A percentile compares a stretch with the other conserved stretches of the same genome.
phyloP scores from a whole-genome alignment of 495 filamentous ascomycete species.

The Hypoxylon fragiforme region DNA sequence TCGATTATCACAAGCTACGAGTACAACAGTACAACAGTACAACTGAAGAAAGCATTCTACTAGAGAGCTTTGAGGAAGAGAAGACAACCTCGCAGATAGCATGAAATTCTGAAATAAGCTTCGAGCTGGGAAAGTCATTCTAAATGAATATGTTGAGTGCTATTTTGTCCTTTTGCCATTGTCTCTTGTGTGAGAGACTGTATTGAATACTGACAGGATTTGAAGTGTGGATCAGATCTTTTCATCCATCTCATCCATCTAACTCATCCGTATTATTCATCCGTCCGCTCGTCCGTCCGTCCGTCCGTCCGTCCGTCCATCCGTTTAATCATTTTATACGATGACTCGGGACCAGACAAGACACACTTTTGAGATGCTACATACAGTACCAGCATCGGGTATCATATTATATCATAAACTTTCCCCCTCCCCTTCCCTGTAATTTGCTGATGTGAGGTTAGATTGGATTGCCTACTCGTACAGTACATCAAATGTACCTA shows the following conservation, averaged over 20 bases:
- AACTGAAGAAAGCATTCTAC: slow-evolving; percentile 27
- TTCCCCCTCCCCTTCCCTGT: slow-evolving; percentile 15
- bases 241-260: not conserved
- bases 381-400: slow-evolving; percentile 10
- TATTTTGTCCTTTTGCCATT: slow-evolving; percentile 5
- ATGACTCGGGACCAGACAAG: too few species aligned
- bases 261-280: too few species aligned
- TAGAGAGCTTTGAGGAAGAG: slow-evolving; percentile 35
- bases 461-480: too few species aligned
- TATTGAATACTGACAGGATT: slow-evolving; percentile 24
- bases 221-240: slow-evolving; percentile 18
- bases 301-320: not conserved
- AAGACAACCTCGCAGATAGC: slow-evolving; percentile 39
- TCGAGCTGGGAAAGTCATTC: slow-evolving; percentile 28
- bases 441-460: slow-evolving; percentile 37
- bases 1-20: slow-evolving; percentile 35
- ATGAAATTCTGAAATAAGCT: slow-evolving; percentile 38
- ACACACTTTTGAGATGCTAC: slow-evolving; percentile 8
- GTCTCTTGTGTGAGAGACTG: slow-evolving; percentile 14
- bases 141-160: slow-evolving; percentile 24
- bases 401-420: slow-evolving; percentile 22
- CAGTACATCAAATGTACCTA: too few species aligned
- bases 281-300: slow-evolving; percentile 1
- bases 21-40: too few species aligned
- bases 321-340: too few species aligned